Base-by-base conservation (phyloP, 1,284 basidiomycete genomes). In the Ustilago shanxiensis region DNA sequence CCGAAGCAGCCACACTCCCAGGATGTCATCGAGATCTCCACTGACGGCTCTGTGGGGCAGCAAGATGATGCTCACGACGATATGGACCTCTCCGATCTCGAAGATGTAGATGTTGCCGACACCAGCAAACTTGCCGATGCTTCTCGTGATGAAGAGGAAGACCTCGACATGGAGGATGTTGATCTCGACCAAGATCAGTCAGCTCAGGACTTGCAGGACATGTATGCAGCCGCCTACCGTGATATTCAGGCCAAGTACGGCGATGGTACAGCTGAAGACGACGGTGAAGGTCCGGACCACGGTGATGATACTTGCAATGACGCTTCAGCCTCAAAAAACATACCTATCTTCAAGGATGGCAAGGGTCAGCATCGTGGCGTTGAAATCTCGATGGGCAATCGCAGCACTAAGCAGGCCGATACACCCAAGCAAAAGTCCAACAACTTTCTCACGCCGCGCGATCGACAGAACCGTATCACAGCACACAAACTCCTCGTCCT, bases 401-500 rank as follows among this genome's bases (percentile, higher is more conserved):
- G 45, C 13, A 51, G 53, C 37, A 62, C 28, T 53, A 60, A 58
- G 49, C 62, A 78, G 57, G 47, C 60, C 35, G 63, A 69, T 41
- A 53, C 64, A 5, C 31, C 54, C 24, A 77, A 72, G 52, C 57
- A 68, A 37, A 74, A 79, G 60, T 79, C 73, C 37, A 66, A 64
- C 59, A 72, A 68, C 60, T 49, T 75, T 13, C 67, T 80, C 56
- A 86, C 84, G 24, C 79, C 83, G n/a, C 74, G 77, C 20, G 84
- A 86, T 47, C 79, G 83, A 26, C 72, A 73, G 45, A 79, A 79
- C 44, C 78, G 84, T 10, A 60, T 83, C 45, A 81, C 72, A 13
- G 73, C 77, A 11, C 84, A 86, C 72, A 83, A 85, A 69, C 73
- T 85, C 2, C 79, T 81, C 33, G 80, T 81, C 6, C 76, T 97